phyloP scores from a whole-genome alignment of 2,329 filamentous ascomycete species.

The Cytospora piceae region DNA sequence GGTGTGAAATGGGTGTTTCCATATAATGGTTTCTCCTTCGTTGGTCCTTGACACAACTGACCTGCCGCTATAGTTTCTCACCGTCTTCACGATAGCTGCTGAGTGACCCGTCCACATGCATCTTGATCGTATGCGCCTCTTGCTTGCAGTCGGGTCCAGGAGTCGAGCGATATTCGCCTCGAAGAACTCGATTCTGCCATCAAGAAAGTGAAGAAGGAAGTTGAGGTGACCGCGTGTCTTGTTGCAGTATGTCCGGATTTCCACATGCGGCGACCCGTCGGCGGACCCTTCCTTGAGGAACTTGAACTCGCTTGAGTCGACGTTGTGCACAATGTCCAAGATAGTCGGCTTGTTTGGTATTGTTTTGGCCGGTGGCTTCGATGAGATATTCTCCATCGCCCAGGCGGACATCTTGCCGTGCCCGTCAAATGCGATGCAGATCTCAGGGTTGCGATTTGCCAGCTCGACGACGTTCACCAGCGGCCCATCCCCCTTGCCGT shows the following conservation, averaged over 20 bases:
- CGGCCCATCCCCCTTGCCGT: conserved; percentile 68
- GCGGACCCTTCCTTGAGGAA: conserved; percentile 44
- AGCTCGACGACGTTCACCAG: conserved; percentile 85
- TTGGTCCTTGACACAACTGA: conserved; percentile 81
- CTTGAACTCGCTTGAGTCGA: conserved; percentile 61
- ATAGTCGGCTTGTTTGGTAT: conserved; percentile 59
- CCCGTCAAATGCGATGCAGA: conserved; percentile 85
- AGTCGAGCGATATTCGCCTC: conserved; percentile 77
- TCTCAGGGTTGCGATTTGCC: conserved; percentile 82
- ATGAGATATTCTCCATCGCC: conserved; percentile 85
- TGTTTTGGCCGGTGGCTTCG: conserved; percentile 57
- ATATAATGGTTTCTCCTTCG: conserved; percentile 79
- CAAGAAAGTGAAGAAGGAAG: conserved; percentile 81
- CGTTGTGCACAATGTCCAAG: conserved; percentile 80
- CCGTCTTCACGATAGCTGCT: conserved; percentile 78
- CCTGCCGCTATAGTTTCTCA: conserved; percentile 80
- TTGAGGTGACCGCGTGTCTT: conserved; percentile 66
- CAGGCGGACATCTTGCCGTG: conserved; percentile 86
- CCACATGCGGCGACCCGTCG: conserved; percentile 54
- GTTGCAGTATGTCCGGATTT: conserved; percentile 75
- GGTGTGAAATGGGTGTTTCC: conserved; percentile 67
- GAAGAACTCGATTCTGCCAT: conserved; percentile 82
- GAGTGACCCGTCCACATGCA: conserved; percentile 85
- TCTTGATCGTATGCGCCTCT: conserved; percentile 62
- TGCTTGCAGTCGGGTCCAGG: conserved; percentile 71